These are phyloP conservation scores for Globisporangium sylvaticum DNA, from an alignment of 352 stramenopile genomes.

Conservation along the genomic window DNA sequence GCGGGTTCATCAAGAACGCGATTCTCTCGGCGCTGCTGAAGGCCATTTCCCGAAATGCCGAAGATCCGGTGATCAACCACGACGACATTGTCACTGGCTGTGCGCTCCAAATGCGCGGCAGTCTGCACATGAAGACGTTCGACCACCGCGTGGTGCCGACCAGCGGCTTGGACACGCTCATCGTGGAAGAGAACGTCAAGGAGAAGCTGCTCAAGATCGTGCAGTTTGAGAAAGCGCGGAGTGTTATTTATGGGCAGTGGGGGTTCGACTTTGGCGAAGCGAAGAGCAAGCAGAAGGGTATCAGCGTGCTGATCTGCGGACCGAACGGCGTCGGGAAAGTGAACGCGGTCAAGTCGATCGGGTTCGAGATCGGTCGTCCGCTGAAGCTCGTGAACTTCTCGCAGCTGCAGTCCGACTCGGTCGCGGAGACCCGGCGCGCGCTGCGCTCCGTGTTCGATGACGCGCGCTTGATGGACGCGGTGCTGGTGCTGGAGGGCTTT, in stretches of 20 bases:
- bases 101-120: constrained; percentile 84
- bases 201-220: constrained; percentile 64
- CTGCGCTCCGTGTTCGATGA: constrained; percentile 84
- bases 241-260: constrained; percentile 85
- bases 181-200: constrained; percentile 65
- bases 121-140: constrained; percentile 88
- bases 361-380: constrained; percentile 78
- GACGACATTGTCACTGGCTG: constrained; percentile 77
- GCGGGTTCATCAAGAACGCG: constrained; percentile 90
- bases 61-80: constrained; percentile 65
- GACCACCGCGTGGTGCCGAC: constrained; percentile 82
- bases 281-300: constrained; percentile 82
- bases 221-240: constrained; percentile 80
- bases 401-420: constrained; percentile 72
- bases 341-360: constrained; percentile 68
- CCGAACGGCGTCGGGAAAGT: constrained; percentile 75
- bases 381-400: constrained; percentile 82
- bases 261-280: constrained; percentile 79
- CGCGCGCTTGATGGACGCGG: constrained; percentile 80
- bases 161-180: constrained; percentile 65
- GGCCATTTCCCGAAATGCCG: constrained; percentile 56
- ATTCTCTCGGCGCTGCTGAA: constrained; percentile 81
- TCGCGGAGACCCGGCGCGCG: constrained; percentile 68
- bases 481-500: constrained; percentile 84
- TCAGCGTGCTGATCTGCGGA: constrained; percentile 70